Base-by-base conservation (phyloP, 2,329 filamentous ascomycete genomes). In the Diaporthe nobilis region DNA sequence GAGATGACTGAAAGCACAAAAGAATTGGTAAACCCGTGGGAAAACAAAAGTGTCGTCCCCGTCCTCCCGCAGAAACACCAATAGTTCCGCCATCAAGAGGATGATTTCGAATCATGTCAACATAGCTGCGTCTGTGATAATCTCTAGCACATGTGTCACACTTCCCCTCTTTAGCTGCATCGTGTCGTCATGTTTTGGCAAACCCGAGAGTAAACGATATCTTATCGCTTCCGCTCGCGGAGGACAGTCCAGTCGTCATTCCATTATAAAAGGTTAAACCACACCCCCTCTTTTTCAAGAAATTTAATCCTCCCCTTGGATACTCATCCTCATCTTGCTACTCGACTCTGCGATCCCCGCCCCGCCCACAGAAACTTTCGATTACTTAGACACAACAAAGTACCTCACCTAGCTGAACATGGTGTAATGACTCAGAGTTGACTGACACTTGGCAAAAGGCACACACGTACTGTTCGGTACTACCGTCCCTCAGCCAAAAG, bases 381-480 rank as follows among this genome's bases (percentile, higher is more conserved):
- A 25, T 9, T 10, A 25, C n/a, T 9, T 22, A 17, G 20, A 53
- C 22, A 53, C 15, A 53, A 31, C 34, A 68, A 68, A 68, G 65
- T 68, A 68, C n/a, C 65, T 39, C 34, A 53, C 31, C 65, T 47
- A 53, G n/a, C 22, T 39, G 31, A 20, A 28, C 34, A 68, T 39
- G 47, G 34, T 28, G 65, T 53, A 34, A 68, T 25, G 15, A 68
- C 8, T 37, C 44, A 39, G 9, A n/a, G 12, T 17, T 63, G 13
- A 70, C 75, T 76, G 44, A 76, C 75, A 65, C 13, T 37, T 28
- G 7, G 7, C 8, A 7, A 39, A 72, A 67, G 73, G 31, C 15
- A 63, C 28, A 63, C 28, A 22, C 31, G 31, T 37, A 72, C 68
- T 42, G 61, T 71, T 72, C 60, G 68, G 72, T 77, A 76, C 47